Percentiles rank a stretch among this genome's conserved stretches.
Evolutionary conservation across 78 protist genomes (phyloP).

Genomic region (Isochrysis galbana): DNA sequence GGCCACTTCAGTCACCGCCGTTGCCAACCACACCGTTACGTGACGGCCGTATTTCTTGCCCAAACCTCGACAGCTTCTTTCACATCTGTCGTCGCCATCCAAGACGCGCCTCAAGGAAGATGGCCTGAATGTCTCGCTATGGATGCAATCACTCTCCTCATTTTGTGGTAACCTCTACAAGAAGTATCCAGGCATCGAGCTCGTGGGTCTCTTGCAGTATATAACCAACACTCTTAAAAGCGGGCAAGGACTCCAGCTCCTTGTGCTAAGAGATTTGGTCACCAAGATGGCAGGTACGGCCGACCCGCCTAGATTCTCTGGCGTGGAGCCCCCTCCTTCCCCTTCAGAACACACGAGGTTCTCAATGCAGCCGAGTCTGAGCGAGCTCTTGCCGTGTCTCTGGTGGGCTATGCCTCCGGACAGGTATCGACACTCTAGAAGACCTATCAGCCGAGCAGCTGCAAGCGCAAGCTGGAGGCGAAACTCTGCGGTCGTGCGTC

Average conservation of each 20-base stretch:
- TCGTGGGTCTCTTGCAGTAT: constrained; percentile 31
- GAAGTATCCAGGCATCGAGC: constrained; percentile 15
- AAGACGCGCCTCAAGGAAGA: constrained; percentile 53
- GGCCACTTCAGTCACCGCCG: no score
- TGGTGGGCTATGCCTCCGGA: no score
- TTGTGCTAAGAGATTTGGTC: constrained; percentile 17
- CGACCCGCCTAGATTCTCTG: no score
- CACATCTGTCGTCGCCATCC: background rate
- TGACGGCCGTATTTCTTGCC: no score
- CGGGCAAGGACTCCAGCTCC: background rate
- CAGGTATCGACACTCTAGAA: background rate
- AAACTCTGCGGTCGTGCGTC: constrained; percentile 17
- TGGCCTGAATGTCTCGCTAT: constrained; percentile 62
- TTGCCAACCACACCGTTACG: no score
- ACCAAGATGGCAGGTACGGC: constrained; percentile 21
- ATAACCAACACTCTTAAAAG: constrained; percentile 5
- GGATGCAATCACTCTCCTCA: constrained; percentile 54
- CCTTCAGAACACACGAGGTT: no score
- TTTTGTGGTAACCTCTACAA: constrained; percentile 61
- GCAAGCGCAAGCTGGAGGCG: constrained; percentile 75
- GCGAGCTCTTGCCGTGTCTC: no score
- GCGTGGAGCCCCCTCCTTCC: no score
- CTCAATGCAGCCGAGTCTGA: no score
- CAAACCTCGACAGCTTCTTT: no score
- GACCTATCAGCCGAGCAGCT: background rate